These are phyloP conservation scores for Chalaropsis ovoidea DNA, from an alignment of 2,329 filamentous ascomycete genomes.

Conservation along the genomic window DNA sequence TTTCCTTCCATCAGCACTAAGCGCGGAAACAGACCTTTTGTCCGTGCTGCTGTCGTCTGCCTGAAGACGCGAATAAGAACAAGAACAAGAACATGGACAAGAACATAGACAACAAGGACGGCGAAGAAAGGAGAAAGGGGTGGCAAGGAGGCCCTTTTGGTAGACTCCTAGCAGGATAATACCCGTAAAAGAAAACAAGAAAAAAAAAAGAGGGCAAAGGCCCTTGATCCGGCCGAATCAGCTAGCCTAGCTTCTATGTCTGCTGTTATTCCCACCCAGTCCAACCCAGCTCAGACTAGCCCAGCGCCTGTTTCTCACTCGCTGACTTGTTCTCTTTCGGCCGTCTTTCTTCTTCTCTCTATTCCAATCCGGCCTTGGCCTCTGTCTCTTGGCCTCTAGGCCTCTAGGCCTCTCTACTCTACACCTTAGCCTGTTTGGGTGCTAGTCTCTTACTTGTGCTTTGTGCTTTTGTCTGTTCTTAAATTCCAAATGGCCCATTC, in stretches of 20 bases:
- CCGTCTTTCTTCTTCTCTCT: neutral
- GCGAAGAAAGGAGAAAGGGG: neutral
- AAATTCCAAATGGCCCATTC: neutral
- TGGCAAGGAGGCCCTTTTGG: slow-evolving; percentile 5
- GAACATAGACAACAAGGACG: too few relatives aligned
- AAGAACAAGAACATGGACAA: neutral
- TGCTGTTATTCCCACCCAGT: neutral
- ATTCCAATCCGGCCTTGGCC: neutral
- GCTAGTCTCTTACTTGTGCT: slow-evolving; percentile 5
- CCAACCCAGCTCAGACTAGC: too few relatives aligned
- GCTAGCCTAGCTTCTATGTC: neutral
- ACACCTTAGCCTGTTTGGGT: neutral
- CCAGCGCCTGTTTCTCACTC: neutral
- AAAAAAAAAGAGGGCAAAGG: neutral
- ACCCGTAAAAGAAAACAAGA: neutral
- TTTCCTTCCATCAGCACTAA: slow-evolving; percentile 4
- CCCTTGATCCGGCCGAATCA: neutral
- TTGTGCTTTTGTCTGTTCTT: neutral
- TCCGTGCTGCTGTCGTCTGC: neutral
- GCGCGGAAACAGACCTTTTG: slow-evolving; percentile 8
- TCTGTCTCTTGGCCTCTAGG: too few relatives aligned
- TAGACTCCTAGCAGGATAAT: neutral
- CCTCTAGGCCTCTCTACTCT: too few relatives aligned
- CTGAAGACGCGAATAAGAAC: neutral
- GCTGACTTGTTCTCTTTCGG: neutral